Conservation (phyloP, 2,329 filamentous ascomycete genomes). For the Penicillium sp. region DNA sequence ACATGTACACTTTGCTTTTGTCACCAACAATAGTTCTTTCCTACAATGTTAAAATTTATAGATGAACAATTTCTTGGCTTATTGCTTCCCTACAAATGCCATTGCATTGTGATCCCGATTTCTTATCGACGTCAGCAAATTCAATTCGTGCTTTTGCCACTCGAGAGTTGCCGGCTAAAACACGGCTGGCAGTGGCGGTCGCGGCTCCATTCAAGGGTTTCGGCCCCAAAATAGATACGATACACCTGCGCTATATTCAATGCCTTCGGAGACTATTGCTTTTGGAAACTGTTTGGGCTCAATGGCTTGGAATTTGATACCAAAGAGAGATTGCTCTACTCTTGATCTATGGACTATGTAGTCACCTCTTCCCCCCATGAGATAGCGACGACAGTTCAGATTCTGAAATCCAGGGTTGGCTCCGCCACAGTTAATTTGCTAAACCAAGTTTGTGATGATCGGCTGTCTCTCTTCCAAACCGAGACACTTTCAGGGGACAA, state of each 20-base stretch:
- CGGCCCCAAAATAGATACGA: not conserved
- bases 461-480: not conserved
- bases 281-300: not conserved
- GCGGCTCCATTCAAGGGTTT: not conserved
- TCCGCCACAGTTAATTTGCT: conserved; percentile 1
- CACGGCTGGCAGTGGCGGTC: not conserved
- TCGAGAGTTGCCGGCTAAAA: not conserved
- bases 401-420: not conserved
- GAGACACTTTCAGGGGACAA: not conserved
- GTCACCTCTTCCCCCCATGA: not conserved
- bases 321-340: not conserved
- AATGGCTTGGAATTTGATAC: not conserved
- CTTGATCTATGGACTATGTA: not conserved
- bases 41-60: not conserved
- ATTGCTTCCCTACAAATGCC: not conserved
- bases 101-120: not conserved
- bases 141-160: not conserved
- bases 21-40: not conserved
- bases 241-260: not conserved
- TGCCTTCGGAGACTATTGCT: not conserved
- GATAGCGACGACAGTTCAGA: not conserved
- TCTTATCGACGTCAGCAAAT: not conserved
- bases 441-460: not conserved
- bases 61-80: not conserved
- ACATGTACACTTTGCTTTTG: not conserved